Evolutionary conservation across 164 flowering plant genomes (phyloP), one percentile per base, ranked within the genome.

Genomic region (Berberis vulgaris): DNA sequence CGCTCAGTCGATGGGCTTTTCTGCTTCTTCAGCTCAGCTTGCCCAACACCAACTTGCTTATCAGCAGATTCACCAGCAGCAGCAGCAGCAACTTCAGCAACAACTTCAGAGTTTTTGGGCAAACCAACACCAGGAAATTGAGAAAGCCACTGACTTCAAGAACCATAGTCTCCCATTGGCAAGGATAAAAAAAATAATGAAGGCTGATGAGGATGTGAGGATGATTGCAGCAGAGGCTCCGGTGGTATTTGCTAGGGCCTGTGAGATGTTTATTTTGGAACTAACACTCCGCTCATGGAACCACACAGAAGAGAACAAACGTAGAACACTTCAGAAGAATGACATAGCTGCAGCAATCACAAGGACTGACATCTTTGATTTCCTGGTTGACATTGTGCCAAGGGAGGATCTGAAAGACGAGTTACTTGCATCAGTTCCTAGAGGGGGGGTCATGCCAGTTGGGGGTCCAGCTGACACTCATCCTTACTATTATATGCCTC

Each of bases 181-280:
- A 0, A 84, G 97, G 39, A 91, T 91, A 76, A 91, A 91, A 86
- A 91, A 91, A 81, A 26, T 26, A 26, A 26, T 26, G 26, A 26
- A 26, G 26, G 26, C 26, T 26, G 26, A 26, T 26, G 26, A 91
- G 63, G 97, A 91, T 62, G 97, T 91, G 12, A 83, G 97, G 56
- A 91, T 89, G 97, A 91, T 89, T 63, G 86, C 94, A 4, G 96
- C 97, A 10, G 97, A 89, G 68, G 94, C 97, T 5, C 94, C 97
- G 4, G 76, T 91, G 41, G 73, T 89, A 39, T 88, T 91, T 71
- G 88, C 97, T 61, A 89, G 86, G 74, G 96, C 26, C 26, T 26
- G 26, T 26, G 26, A 26, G 26, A 26, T 26, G 26, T 26, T 26
- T 26, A 26, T 26, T 26, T 26, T 26, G 26, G 26, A 26, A 26